Evolutionary conservation across 75 land plant genomes (phyloP).

Genomic region (Pseudotsuga menziesii): DNA sequence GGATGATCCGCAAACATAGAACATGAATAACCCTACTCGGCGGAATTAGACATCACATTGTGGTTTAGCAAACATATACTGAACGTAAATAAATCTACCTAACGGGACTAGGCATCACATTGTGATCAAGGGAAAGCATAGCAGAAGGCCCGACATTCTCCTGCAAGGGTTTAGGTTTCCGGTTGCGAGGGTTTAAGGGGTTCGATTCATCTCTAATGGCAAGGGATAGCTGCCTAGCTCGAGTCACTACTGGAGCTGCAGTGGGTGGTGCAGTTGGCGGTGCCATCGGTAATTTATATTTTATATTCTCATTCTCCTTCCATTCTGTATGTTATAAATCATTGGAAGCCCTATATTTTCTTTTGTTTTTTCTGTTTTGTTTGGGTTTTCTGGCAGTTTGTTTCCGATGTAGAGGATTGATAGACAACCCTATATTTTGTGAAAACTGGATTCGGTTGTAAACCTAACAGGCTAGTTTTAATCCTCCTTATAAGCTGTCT

Average conservation of each 20-base stretch:
- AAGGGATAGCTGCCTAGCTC: constrained; percentile 71
- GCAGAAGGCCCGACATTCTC: background rate
- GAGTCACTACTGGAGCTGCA: constrained; percentile 66
- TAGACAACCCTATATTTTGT: too few relatives aligned
- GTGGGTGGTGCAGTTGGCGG: constrained; percentile 92
- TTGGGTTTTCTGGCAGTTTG: background rate
- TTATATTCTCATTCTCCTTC: constrained; percentile 5
- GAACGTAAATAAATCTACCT: too few relatives aligned
- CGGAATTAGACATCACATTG: too few relatives aligned
- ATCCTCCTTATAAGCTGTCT: too few relatives aligned
- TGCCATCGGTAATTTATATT: constrained; percentile 50
- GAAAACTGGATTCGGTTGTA: too few relatives aligned
- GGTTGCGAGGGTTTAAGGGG: background rate
- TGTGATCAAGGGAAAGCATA: too few relatives aligned
- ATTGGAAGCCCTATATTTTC: background rate
- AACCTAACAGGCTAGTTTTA: too few relatives aligned
- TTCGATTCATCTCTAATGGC: constrained; percentile 30
- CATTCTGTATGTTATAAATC: constrained; percentile 2
- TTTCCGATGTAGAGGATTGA: too few relatives aligned
- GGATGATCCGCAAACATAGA: too few relatives aligned
- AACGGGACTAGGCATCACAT: too few relatives aligned
- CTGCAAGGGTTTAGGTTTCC: background rate
- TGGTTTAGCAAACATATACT: too few relatives aligned
- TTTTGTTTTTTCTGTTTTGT: constrained; percentile 4
- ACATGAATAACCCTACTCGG: too few relatives aligned